Conservation (phyloP, 1,139 yeast species). For the Kodamaea sp. region DNA sequence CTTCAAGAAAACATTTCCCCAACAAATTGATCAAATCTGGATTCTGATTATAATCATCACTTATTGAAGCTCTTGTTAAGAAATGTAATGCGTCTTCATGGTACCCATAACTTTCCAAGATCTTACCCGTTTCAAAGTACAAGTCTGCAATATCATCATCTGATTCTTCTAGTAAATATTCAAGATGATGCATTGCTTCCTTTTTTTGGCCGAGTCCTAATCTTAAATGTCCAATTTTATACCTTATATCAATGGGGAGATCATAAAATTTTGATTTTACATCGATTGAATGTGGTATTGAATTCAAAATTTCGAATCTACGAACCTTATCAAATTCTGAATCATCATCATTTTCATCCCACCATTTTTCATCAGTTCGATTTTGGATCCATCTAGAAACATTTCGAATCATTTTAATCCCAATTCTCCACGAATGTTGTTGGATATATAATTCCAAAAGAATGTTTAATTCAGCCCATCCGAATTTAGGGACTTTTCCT, state of each 20-base stretch:
- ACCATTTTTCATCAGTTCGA: constrained; percentile 68
- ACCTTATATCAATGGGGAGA: constrained; percentile 83
- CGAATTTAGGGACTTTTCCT: constrained; percentile 44
- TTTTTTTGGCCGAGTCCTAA: constrained; percentile 58
- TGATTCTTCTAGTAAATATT: constrained; percentile 50
- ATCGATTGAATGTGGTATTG: constrained; percentile 19
- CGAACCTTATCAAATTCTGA: constrained; percentile 71
- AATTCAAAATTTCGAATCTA: constrained; percentile 38
- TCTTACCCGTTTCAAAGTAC: constrained; percentile 71
- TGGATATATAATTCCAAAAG: constrained; percentile 73
- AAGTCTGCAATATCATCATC: constrained; percentile 68
- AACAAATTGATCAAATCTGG: constrained; percentile 57
- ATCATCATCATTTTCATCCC: constrained; percentile 78
- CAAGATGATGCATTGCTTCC: constrained; percentile 74
- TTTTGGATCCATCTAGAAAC: constrained; percentile 83
- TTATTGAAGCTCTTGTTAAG: constrained; percentile 47
- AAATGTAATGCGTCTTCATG: constrained; percentile 71
- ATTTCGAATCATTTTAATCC: constrained; percentile 60
- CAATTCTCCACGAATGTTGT: constrained; percentile 60
- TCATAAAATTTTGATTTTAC: constrained; percentile 33
- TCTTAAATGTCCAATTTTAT: constrained; percentile 72
- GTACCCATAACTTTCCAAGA: constrained; percentile 63
- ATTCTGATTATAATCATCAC: constrained; percentile 43
- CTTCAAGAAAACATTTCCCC: constrained; percentile 75
- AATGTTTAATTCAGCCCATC: constrained; percentile 86